phyloP scores from a whole-genome alignment of 2,329 filamentous ascomycete species.

The Amphichorda felina region DNA sequence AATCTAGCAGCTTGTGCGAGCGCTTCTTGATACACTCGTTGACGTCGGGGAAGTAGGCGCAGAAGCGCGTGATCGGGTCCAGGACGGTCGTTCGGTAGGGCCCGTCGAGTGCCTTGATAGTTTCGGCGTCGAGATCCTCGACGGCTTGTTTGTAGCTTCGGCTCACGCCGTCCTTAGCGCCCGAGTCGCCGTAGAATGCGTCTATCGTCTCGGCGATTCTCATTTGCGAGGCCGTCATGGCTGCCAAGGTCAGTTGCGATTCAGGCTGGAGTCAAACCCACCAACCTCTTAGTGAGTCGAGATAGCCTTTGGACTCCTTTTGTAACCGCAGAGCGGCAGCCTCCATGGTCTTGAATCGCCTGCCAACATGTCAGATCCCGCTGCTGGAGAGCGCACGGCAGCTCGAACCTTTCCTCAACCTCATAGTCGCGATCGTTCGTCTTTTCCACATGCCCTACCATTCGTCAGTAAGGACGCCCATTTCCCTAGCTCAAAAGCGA shows the following conservation, averaged over 20 bases:
- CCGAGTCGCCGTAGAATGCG: conserved; percentile 95
- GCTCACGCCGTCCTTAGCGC: conserved; percentile 88
- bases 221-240: conserved; percentile 99
- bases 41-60: conserved; percentile 96
- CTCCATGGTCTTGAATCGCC: conserved; percentile 96
- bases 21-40: conserved; percentile 99
- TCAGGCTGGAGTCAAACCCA: background rate
- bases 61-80: conserved; percentile 91
- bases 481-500: conserved; percentile 1
- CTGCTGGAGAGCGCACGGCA: conserved; percentile 2
- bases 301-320: conserved; percentile 95
- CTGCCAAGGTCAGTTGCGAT: conserved; percentile 26
- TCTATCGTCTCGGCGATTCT: conserved; percentile 98
- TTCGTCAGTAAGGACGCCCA: background rate
- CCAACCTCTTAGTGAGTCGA: conserved; percentile 82
- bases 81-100: conserved; percentile 91
- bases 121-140: conserved; percentile 93
- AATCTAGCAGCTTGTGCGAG: conserved; percentile 95
- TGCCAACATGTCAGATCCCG: conserved; percentile 23
- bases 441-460: conserved; percentile 82
- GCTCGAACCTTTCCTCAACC: conserved; percentile 72
- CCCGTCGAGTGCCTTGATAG: conserved; percentile 94
- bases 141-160: conserved; percentile 97
- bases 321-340: conserved; percentile 83
- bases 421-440: conserved; percentile 98